phyloP scores from a whole-genome alignment of 495 filamentous ascomycete species.

The Hypomontagnella monticulosa region DNA sequence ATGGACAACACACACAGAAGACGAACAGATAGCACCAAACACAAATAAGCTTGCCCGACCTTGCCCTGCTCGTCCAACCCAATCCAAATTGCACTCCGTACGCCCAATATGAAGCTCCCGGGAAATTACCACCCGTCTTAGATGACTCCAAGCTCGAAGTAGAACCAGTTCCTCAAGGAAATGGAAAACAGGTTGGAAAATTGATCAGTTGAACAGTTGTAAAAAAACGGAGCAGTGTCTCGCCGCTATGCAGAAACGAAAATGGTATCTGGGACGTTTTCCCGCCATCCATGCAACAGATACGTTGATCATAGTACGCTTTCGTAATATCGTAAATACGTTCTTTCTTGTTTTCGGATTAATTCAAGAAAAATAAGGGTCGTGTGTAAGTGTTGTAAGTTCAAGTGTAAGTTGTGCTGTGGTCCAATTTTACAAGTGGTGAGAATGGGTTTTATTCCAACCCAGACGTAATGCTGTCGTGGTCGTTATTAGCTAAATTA shows the following conservation, averaged over 20 bases:
- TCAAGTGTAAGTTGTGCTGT: constrained; percentile 34
- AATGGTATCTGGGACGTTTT: constrained; percentile 42
- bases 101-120: constrained; percentile 20
- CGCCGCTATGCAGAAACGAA: constrained; percentile 45
- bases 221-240: constrained; percentile 31
- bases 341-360: constrained; percentile 33
- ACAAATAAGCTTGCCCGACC: constrained; percentile 22
- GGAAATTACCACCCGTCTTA: constrained; percentile 37
- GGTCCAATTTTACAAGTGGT: constrained; percentile 40
- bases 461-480: constrained; percentile 30
- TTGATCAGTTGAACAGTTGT: constrained; percentile 1
- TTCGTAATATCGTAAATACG: constrained; percentile 40
- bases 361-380: constrained; percentile 14
- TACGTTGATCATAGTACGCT: constrained; percentile 35
- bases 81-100: constrained; percentile 32
- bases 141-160: constrained; percentile 41
- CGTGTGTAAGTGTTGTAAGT: constrained; percentile 19
- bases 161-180: constrained; percentile 29
- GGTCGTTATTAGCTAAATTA: constrained; percentile 22
- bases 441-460: constrained; percentile 1
- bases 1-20: constrained; percentile 25
- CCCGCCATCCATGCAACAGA: constrained; percentile 39
- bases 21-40: neutral
- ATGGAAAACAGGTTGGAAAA: constrained; percentile 11
- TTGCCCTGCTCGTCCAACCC: constrained; percentile 33